These are phyloP conservation scores for Annulohypoxylon truncatum DNA, from an alignment of 2,329 filamentous ascomycete species.

Conservation along the genomic window DNA sequence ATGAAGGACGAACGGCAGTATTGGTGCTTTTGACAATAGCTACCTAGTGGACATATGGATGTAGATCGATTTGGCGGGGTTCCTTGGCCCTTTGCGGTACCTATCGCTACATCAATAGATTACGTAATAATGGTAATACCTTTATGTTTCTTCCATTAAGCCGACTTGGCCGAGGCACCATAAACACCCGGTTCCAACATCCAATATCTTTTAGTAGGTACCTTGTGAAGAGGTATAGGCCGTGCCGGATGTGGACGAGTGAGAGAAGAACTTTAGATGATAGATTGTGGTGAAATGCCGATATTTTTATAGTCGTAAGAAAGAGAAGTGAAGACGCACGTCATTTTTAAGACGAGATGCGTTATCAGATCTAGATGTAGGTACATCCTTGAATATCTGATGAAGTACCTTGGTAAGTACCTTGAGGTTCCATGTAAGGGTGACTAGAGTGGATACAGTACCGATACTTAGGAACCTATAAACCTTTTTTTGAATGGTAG, in stretches of 20 bases:
- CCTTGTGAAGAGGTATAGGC: background rate
- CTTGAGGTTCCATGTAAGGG: background rate
- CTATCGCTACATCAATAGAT: background rate
- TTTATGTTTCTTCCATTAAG: conserved; percentile 27
- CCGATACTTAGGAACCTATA: conserved; percentile 7
- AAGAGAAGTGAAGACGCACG: background rate
- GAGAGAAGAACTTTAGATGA: background rate
- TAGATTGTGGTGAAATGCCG: background rate
- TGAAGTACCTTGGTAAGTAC: background rate
- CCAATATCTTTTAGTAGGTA: background rate
- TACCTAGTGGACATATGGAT: background rate
- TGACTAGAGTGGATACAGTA: conserved; percentile 8
- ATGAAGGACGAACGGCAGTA: background rate
- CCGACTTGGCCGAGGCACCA: conserved; percentile 35
- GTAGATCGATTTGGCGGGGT: conserved; percentile 7
- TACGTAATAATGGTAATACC: conserved; percentile 11
- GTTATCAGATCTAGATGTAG: conserved; percentile 17
- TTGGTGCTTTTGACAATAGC: background rate
- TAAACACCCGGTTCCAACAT: conserved; percentile 6
- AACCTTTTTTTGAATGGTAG: background rate
- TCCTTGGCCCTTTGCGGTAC: background rate
- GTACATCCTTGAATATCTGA: background rate
- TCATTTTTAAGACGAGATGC: background rate
- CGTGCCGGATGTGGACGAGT: background rate
- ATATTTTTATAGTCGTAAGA: background rate